Base-by-base conservation (phyloP, 2,329 filamentous ascomycete genomes). In the Penicillium sp. region DNA sequence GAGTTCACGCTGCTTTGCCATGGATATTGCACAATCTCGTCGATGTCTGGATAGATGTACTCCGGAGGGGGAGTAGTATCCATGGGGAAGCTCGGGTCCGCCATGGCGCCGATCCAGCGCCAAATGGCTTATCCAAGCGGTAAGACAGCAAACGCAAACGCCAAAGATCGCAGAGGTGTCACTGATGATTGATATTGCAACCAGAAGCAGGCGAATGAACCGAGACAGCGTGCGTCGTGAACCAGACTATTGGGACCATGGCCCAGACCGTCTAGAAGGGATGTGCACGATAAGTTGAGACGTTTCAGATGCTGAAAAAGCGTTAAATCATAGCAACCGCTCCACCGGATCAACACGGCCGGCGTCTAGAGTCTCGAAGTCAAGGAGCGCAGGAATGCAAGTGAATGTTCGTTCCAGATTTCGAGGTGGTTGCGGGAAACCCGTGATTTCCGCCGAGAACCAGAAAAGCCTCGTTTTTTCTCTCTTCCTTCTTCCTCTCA, bases 21-120 rank as follows among this genome's bases (percentile, higher is more conserved):
- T 29, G 57, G 52, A 20, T 62, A 62, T n/a, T 57, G 56, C 10
- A 56, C 25, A 3, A 44, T 44, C 37, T 61, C 60, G 41, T 61
- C 55, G 39, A 61, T 56, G 33, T 61, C 59, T 7, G 61, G 59
- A 39, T 64, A 64, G 22, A 31, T 37, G 14, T 50, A 45, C 20
- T 58, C 47, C 40, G 55, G 51, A 4, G 42, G 27, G 3, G 47
- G 40, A 34, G 44, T 26, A 29, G 37, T 32, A 15, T 29, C 35
- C 32, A 39, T 44, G 3, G 43, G 50, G 18, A 31, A 44, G 34
- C 48, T 41, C 6, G 35, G 39, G 15, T 44, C 44, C 29, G 35
- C 41, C 51, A 54, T 54, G 26, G 25, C 27, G 16, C 25, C 14
- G 10, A 35, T 12, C 32, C 11, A 14, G 22, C 35, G 18, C 18